phyloP scores from a whole-genome alignment of 257 asterid species.

The Agastache rugosa region DNA sequence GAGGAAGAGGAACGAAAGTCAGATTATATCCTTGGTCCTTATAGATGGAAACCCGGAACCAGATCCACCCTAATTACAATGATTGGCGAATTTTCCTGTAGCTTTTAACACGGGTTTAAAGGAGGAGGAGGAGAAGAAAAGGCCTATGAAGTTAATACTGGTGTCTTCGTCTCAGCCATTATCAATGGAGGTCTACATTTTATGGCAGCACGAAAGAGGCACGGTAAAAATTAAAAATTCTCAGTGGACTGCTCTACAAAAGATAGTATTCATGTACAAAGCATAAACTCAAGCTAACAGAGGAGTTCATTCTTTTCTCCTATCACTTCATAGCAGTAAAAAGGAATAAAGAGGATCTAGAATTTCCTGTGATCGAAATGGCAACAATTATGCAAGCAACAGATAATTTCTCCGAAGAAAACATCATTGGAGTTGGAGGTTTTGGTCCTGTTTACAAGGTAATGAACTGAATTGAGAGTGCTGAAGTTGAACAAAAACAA shows the following conservation, averaged over 20 bases:
- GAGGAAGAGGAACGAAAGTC: no score
- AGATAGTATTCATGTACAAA: not conserved
- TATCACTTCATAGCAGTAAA: constrained; percentile 5
- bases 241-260: not conserved
- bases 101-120: not conserved
- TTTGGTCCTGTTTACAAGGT: constrained; percentile 58
- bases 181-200: constrained; percentile 16
- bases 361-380: constrained; percentile 41
- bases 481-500: not conserved
- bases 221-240: constrained; percentile 1
- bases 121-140: not conserved
- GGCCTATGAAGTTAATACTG: constrained; percentile 22
- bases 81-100: not conserved
- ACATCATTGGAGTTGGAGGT: constrained; percentile 42
- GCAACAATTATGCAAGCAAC: constrained; percentile 45
- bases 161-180: constrained; percentile 28
- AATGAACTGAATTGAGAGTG: not conserved
- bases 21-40: no score
- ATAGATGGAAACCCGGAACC: no score
- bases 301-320: not conserved
- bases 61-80: no score
- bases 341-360: constrained; percentile 33
- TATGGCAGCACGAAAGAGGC: constrained; percentile 27
- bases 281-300: not conserved
- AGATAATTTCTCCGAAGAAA: constrained; percentile 45